These are phyloP conservation scores for Coniochaeta sp. DNA, from an alignment of 2,329 filamentous ascomycete species.

Conservation along the genomic window DNA sequence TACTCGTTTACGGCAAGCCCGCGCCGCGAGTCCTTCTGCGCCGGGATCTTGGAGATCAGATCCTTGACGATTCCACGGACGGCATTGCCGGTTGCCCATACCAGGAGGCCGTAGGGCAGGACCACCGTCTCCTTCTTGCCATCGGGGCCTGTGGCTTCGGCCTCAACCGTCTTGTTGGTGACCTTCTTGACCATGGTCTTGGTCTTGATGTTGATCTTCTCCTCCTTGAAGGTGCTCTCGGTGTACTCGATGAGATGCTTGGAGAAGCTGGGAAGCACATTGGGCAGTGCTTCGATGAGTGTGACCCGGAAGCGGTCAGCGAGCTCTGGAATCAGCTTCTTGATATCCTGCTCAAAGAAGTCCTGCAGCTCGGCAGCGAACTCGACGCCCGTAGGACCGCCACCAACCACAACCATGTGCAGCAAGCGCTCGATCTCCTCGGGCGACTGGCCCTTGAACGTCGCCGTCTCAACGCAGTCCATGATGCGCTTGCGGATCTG, in stretches of 20 bases:
- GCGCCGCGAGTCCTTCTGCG: constrained; percentile 89
- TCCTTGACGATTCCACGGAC: constrained; percentile 84
- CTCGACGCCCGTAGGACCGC: constrained; percentile 94
- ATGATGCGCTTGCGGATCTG: constrained; percentile 97
- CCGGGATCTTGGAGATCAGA: constrained; percentile 84
- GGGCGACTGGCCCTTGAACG: constrained; percentile 88
- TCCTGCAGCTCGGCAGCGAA: constrained; percentile 98
- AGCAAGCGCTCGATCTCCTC: constrained; percentile 90
- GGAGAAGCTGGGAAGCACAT: constrained; percentile 95
- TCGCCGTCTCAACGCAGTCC: constrained; percentile 98
- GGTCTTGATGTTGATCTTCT: constrained; percentile 93
- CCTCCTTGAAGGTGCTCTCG: constrained; percentile 97
- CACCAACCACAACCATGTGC: constrained; percentile 95
- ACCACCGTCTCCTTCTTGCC: constrained; percentile 74
- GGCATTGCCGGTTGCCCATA: constrained; percentile 97
- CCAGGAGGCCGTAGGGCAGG: constrained; percentile 90
- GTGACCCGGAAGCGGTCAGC: constrained; percentile 94
- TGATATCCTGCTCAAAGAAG: constrained; percentile 97
- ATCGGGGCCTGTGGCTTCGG: constrained; percentile 72
- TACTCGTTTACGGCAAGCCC: constrained; percentile 98
- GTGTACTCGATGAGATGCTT: constrained; percentile 99
- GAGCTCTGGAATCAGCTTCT: constrained; percentile 96
- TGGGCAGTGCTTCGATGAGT: constrained; percentile 92
- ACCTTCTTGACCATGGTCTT: constrained; percentile 99
- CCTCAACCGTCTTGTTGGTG: constrained; percentile 86